Evolutionary conservation across 75 land plant species (phyloP), one percentile per base, ranked within the genome.

Genomic region (Picea sitchensis): DNA sequence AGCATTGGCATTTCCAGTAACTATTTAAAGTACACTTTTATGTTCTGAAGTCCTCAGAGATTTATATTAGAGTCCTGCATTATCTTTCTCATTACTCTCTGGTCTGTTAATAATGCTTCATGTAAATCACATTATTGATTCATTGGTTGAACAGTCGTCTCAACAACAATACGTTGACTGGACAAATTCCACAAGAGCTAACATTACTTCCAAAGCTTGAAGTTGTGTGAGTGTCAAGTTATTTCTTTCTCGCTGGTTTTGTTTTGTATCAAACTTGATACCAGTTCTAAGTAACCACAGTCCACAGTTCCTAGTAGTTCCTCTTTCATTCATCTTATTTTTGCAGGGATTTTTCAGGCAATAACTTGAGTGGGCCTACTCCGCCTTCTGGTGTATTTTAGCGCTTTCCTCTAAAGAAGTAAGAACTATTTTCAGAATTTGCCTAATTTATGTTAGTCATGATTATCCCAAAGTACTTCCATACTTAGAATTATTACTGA

Each of bases 281-380:
- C 6, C 3, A 2, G 3, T 41, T 41, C n/a, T 31, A 18, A 34
- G 21, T 23, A 73, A 31, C 31, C 14, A 58, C 57, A 47, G 3
- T 11, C 32, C 12, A 56, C 9, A 31, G 6, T 75, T 56, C 59
- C 58, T 14, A 75, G 0, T 26, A 9, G 58, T 75, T 54, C 57
- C 5, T 57, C 18, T 69, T 41, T 36, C 23, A 38, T 71, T 58
- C 26, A 31, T 54, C 57, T 34, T 31, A 30, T 56, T 15, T 8
- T 64, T 87, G 56, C 91, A 96, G 95, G 63, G 95, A 97, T 85
- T 86, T 97, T 61, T 92, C 99, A n/a, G 85, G 65, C 83, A 97
- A 97, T 76, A 68, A 95, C 65, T 79, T 97, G 57, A 95, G 95
- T 79, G 98, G 98, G 69, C 90, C 98, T 3, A 95, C 44, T 41